A percentile compares a stretch with the other conserved stretches of the same genome.
phyloP scores from a whole-genome alignment of 768 basidiomycete species.

The Tremella fuciformis region DNA sequence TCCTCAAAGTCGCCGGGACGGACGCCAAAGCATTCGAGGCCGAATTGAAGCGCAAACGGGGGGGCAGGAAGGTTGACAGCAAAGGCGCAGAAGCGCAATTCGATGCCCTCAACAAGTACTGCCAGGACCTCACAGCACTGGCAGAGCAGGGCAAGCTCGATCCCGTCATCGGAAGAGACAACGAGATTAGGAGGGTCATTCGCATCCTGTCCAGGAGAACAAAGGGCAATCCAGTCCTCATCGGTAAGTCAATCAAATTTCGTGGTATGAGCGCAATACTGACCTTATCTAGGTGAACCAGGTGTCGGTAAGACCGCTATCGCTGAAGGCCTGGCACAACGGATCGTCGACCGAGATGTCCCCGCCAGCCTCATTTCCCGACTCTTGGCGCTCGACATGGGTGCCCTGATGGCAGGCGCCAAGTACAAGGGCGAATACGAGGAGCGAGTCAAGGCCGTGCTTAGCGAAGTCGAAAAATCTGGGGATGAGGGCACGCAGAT shows the following conservation, averaged over 20 bases:
- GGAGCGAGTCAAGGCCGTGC: constrained; percentile 86
- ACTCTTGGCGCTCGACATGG: constrained; percentile 76
- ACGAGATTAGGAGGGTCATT: constrained; percentile 80
- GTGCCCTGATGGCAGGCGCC: constrained; percentile 63
- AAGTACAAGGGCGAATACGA: constrained; percentile 93
- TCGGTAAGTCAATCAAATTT: constrained; percentile 54
- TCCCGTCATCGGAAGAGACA: constrained; percentile 60
- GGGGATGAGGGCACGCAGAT: constrained; percentile 71
- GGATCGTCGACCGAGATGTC: constrained; percentile 84
- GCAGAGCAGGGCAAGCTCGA: constrained; percentile 55
- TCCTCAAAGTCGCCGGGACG: constrained; percentile 76
- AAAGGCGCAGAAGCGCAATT: constrained; percentile 87
- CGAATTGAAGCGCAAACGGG: constrained; percentile 57
- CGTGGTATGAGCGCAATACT: too few relatives aligned
- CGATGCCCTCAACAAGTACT: constrained; percentile 77
- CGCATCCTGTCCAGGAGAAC: constrained; percentile 78
- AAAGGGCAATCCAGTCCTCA: constrained; percentile 95
- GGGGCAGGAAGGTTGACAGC: constrained; percentile 78
- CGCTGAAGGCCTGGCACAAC: constrained; percentile 90
- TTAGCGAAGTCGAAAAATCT: constrained; percentile 89
- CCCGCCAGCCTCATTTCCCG: constrained; percentile 49
- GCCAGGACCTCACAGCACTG: constrained; percentile 52
- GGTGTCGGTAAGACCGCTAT: constrained; percentile 94
- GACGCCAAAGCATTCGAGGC: constrained; percentile 44
- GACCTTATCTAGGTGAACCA: constrained; percentile 57